Conservation (phyloP, 371 early-diverging fungal genomes). For the Mortierella sp. region DNA sequence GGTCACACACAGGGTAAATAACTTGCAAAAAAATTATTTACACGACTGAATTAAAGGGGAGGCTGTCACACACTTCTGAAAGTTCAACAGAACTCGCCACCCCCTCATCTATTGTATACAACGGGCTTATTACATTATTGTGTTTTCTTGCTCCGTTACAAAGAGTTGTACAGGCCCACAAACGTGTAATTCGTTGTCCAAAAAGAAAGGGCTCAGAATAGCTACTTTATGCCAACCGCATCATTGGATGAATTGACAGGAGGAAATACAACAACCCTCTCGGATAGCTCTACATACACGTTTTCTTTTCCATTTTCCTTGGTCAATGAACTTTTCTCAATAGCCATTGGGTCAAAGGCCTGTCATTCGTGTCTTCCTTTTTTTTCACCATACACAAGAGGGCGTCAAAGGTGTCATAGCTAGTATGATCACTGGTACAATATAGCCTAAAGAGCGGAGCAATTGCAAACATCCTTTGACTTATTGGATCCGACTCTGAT, state of each 20-base stretch:
- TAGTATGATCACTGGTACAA: no score
- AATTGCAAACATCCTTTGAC: no score
- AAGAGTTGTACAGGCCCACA: background rate
- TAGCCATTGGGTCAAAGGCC: no score
- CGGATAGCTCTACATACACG: no score
- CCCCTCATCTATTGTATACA: background rate
- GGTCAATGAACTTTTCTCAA: background rate
- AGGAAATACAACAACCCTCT: no score
- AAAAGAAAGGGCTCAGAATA: background rate
- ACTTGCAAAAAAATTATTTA: no score
- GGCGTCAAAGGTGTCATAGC: no score
- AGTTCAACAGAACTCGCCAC: background rate
- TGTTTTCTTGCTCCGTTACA: background rate
- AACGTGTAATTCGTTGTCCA: background rate
- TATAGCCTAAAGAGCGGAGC: no score
- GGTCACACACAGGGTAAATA: no score
- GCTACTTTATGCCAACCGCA: background rate
- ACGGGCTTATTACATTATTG: background rate
- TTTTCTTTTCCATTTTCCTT: background rate
- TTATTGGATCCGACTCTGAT: no score
- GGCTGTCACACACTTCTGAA: background rate
- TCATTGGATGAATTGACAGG: background rate
- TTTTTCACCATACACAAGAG: no score
- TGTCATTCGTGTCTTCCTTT: no score
- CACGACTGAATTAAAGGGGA: slow-evolving; percentile 9